A percentile compares a stretch with the other conserved stretches of the same genome.
Conservation (phyloP, 805 yeast species). For the Sungouiozyma intestinalis region DNA sequence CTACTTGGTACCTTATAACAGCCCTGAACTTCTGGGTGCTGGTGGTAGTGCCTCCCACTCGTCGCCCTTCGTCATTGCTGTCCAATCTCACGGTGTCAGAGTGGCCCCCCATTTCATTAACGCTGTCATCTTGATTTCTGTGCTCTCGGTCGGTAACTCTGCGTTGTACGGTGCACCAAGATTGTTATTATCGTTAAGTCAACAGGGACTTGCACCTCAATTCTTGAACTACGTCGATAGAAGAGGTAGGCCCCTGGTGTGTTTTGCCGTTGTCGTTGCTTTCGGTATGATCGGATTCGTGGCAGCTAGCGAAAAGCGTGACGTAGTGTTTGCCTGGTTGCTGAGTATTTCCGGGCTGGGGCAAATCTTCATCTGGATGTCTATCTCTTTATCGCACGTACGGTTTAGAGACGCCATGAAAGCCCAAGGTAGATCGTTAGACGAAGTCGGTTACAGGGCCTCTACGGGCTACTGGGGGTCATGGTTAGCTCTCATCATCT, state of each 20-base stretch:
- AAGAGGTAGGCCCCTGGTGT: constrained; percentile 45
- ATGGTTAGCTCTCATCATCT: constrained; percentile 40
- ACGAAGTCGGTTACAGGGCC: constrained; percentile 48
- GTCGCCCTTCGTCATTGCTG: constrained; percentile 42
- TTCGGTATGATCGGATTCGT: constrained; percentile 53
- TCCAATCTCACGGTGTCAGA: constrained; percentile 35
- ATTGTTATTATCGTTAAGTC: constrained; percentile 41
- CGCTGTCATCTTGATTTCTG: constrained; percentile 48
- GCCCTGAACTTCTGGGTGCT: constrained; percentile 36
- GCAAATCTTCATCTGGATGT: constrained; percentile 72
- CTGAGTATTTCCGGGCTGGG: constrained; percentile 69
- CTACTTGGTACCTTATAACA: constrained; percentile 61
- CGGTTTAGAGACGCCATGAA: constrained; percentile 50
- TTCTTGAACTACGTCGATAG: constrained; percentile 38
- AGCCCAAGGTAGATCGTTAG: constrained; percentile 44
- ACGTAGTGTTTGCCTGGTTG: constrained; percentile 61
- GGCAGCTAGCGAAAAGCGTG: constrained; percentile 47
- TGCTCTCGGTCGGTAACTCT: constrained; percentile 52
- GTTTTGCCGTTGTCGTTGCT: constrained; percentile 32
- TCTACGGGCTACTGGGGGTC: constrained; percentile 53
- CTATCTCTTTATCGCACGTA: constrained; percentile 57
- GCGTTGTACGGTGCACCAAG: constrained; percentile 52
- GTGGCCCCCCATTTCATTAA: constrained; percentile 42
- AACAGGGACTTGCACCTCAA: constrained; percentile 42
- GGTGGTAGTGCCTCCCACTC: constrained; percentile 36